phyloP scores from a whole-genome alignment of 2,329 filamentous ascomycete species.

The Claviceps pazoutovae region DNA sequence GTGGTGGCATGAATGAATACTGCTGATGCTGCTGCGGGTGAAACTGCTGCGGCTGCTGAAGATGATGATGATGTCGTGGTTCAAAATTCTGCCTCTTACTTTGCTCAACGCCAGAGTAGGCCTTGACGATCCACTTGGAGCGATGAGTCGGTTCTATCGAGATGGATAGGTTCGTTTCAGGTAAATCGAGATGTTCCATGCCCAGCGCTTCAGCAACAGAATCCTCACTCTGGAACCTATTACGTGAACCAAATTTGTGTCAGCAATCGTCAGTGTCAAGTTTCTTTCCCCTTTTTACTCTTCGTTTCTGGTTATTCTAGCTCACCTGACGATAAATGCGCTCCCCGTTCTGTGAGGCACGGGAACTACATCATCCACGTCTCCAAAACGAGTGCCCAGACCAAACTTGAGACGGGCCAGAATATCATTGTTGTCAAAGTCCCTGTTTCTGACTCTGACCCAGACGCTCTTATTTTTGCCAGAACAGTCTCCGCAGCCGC shows the following conservation, averaged over 20 bases:
- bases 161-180: slow-evolving; percentile 15
- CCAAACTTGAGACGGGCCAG: slow-evolving; percentile 17
- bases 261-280: too few species aligned
- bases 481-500: slow-evolving; percentile 17
- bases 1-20: background rate
- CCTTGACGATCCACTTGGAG: slow-evolving; percentile 19
- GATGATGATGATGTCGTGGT: background rate
- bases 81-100: slow-evolving; percentile 2
- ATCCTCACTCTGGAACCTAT: slow-evolving; percentile 15
- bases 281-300: background rate
- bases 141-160: slow-evolving; percentile 14
- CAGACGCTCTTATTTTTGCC: slow-evolving; percentile 18
- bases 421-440: slow-evolving; percentile 10
- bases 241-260: too few species aligned
- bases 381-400: slow-evolving; percentile 15
- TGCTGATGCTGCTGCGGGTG: background rate
- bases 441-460: slow-evolving; percentile 11
- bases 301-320: background rate
- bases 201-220: slow-evolving; percentile 15
- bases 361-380: slow-evolving; percentile 16
- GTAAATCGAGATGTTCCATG: slow-evolving; percentile 11
- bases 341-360: slow-evolving; percentile 1
- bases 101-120: background rate
- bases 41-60: background rate
- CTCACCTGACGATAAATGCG: slow-evolving; percentile 18